Evolutionary conservation across 2,329 filamentous ascomycete genomes (phyloP), one percentile per base, ranked within the genome.

Genomic region (Plectosphaerella cucumerina): DNA sequence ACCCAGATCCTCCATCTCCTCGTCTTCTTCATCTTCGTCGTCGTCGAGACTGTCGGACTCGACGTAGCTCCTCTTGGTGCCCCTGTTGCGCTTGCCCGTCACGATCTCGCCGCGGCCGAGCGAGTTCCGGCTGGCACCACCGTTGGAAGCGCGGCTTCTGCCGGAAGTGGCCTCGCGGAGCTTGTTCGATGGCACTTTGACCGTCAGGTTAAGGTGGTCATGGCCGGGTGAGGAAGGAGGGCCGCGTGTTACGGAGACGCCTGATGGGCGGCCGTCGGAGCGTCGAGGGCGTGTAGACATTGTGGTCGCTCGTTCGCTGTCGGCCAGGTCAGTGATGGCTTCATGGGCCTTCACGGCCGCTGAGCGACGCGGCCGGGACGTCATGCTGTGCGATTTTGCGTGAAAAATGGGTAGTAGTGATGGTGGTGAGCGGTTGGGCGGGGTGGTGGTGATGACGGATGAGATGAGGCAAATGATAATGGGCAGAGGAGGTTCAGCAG

Each of bases 61-160:
- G 21, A 82, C 77, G 50, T 84, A 84, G 57, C 74, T 82, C 67
- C 82, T 83, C 66, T 81, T 80, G 17, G 71, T 73, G 6, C 75
- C 77, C 9, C 79, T 74, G 52, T 77, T 80, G 46, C 80, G 72
- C 58, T 77, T 79, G 35, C 75, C 74, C 22, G 72, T 67, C 17
- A 78, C 62, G 46, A 79, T 76, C 58, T 78, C 73, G 26, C 73
- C 71, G 21, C 70, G 72, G 21, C 67, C 67, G 48, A 75, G 75
- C 43, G 62, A 62, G 20, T 71, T 69, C 35, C 66, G 62, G 46
- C 63, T 60, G 51, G 54, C 60, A 54, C 56, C 60, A 26, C 58
- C 62, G 56, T 59, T 60, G 56, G 54, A 59, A 34, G 55, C 56
- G 44, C 68, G 67, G 42, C 65, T 58, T 45, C 66, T 69, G 44